Evolutionary conservation across 768 basidiomycete genomes (phyloP).

Genomic region (Boletus rubescentipes): DNA sequence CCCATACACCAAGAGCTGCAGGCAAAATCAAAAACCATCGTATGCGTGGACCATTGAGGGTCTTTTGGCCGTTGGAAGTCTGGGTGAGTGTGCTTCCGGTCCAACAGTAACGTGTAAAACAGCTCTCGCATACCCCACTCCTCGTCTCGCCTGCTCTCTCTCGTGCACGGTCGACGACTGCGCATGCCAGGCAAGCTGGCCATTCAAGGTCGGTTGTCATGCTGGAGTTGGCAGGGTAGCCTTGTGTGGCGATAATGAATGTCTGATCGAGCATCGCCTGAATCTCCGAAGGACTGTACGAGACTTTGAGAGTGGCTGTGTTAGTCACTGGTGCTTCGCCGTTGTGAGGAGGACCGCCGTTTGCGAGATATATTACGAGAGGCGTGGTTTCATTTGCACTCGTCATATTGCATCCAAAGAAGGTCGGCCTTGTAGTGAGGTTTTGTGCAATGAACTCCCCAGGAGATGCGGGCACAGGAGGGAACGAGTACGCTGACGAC

Average conservation of each 20-base stretch:
- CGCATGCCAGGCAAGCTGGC: constrained; percentile 52
- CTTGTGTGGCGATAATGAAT: constrained; percentile 42
- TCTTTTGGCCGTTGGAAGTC: neutral
- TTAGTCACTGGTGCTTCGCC: constrained; percentile 41
- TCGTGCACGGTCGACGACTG: constrained; percentile 47
- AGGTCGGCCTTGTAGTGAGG: constrained; percentile 39
- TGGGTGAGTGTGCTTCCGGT: neutral
- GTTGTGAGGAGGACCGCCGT: constrained; percentile 45
- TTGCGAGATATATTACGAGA: constrained; percentile 58
- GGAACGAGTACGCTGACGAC: constrained; percentile 34
- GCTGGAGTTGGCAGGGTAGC: constrained; percentile 30
- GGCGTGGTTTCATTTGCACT: constrained; percentile 36
- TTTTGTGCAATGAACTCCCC: constrained; percentile 35
- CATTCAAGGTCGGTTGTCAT: constrained; percentile 39
- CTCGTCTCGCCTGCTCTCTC: constrained; percentile 21
- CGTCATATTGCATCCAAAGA: constrained; percentile 44
- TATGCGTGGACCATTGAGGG: neutral
- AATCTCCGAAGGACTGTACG: constrained; percentile 38
- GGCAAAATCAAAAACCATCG: constrained; percentile 8
- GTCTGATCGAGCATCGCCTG: constrained; percentile 48
- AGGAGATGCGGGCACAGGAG: constrained; percentile 27
- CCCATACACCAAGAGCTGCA: neutral
- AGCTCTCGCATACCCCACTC: constrained; percentile 32
- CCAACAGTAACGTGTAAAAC: constrained; percentile 36
- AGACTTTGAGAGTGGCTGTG: constrained; percentile 39